Base-by-base conservation (phyloP, 192 early-diverging fungal species). In the Diversispora eburnea region DNA sequence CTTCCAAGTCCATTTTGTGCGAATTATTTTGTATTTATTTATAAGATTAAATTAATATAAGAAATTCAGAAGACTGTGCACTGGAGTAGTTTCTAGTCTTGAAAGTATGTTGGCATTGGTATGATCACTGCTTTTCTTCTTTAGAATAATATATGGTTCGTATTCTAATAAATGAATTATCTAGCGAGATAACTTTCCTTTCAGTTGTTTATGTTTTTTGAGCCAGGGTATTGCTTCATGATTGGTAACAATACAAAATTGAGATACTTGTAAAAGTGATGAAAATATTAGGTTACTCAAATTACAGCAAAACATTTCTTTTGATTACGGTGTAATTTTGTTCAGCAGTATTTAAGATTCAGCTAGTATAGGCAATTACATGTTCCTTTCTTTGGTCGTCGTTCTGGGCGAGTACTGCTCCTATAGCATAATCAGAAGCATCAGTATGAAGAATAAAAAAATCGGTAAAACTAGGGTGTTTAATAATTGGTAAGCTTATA, bases 321-420 rank as follows among this genome's bases (percentile, higher is more conserved):
- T 57, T 20, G 0, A 20, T 57, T 4, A 57, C 19, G 4, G 17
- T 20, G 20, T 57, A 57, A 19, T 57, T 57, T 3, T 17, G 1
- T 57, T 20, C 13, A 19, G 56, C 56, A 41, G 47, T 42, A 43
- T 17, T 43, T 45, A 43, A 9, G 39, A 13, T 42, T 4, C 42
- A 0, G 3, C 42, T 39, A 0, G 8, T 10, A 63, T 63, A 63
- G 3, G 33, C 61, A 45, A 63, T 63, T 15, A 63, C 61, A 41
- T 41, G 39, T 63, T 63, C 61, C 42, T 63, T 63, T 42, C n/a
- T 45, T 41, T 63, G 33, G 8, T 63, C n/a, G 42, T 63, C 8
- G 2, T 63, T 43, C 3, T 63, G 61, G 7, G 61, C 20, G 2
- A 63, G 42, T 43, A 63, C n/a, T 17, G 61, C 61, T 0, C 39